phyloP scores from a whole-genome alignment of 352 stramenopile genomes.

The Salisapilia sapeloensis region DNA sequence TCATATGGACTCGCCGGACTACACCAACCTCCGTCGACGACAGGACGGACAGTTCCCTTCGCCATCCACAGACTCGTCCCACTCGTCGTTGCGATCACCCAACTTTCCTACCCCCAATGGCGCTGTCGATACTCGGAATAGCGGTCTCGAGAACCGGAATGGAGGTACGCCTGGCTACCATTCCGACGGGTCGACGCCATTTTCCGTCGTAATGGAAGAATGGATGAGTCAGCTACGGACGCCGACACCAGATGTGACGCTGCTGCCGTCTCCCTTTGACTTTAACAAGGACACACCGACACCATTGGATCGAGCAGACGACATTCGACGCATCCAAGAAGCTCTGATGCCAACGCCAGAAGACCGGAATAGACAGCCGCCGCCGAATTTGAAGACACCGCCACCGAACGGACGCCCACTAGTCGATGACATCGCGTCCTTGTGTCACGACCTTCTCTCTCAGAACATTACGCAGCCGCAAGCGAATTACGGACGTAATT shows the following conservation, averaged over 20 bases:
- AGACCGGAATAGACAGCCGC: no score
- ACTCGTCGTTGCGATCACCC: no score
- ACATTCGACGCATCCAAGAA: conserved; percentile 54
- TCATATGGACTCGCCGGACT: no score
- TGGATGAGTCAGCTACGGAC: conserved; percentile 69
- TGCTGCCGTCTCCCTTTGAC: conserved; percentile 60
- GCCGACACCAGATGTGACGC: conserved; percentile 60
- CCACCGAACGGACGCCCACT: conserved; percentile 37
- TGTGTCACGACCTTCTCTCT: conserved; percentile 60
- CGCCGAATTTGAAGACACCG: conserved; percentile 34
- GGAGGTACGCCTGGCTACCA: conserved; percentile 4
- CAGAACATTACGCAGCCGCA: conserved; percentile 21
- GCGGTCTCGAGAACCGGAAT: no score
- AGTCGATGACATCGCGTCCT: conserved; percentile 59
- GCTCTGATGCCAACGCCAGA: conserved; percentile 55
- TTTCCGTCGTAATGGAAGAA: conserved; percentile 57
- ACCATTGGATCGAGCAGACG: conserved; percentile 46
- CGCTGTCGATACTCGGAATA: no score
- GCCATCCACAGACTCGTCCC: no score
- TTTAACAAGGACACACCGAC: conserved; percentile 65
- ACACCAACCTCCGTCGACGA: no score
- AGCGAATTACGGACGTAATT: no score
- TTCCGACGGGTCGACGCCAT: conserved; percentile 25
- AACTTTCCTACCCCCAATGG: no score
- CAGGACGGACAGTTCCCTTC: no score